Conservation (phyloP, 108 stramenopile species). For the Bacterosira constricta region DNA sequence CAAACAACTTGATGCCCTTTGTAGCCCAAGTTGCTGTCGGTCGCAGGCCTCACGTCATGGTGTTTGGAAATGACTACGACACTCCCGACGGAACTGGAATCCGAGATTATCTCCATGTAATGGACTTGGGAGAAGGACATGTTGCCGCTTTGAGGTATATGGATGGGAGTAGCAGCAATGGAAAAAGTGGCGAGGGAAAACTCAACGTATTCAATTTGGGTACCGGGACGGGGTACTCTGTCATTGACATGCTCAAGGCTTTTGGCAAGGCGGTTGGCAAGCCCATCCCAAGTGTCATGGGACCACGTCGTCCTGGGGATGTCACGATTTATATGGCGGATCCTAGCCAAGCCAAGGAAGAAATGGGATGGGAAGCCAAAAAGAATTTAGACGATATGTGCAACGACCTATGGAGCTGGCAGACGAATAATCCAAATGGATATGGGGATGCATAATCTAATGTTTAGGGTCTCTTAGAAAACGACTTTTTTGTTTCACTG, state of each 20-base stretch:
- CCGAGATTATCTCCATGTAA: constrained; percentile 98
- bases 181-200: constrained; percentile 30
- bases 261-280: constrained; percentile 93
- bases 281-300: constrained; percentile 89
- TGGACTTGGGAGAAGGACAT: constrained; percentile 97
- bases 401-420: constrained; percentile 96
- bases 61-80: constrained; percentile 97
- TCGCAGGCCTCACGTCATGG: constrained; percentile 88
- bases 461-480: no score
- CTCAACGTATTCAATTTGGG: constrained; percentile 94
- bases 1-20: constrained; percentile 99
- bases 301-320: constrained; percentile 92
- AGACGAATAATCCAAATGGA: constrained; percentile 95
- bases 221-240: constrained; percentile 92
- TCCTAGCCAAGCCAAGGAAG: constrained; percentile 82
- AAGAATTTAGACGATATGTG: constrained; percentile 94
- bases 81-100: constrained; percentile 98
- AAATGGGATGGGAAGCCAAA: constrained; percentile 97
- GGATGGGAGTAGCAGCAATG: constrained; percentile 3
- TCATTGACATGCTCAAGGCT: constrained; percentile 95
- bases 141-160: constrained; percentile 89
- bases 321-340: constrained; percentile 97
- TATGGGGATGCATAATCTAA: constrained; percentile 40
- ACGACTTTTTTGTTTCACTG: no score
- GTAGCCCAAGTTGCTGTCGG: constrained; percentile 98